phyloP scores from a whole-genome alignment of 2,329 filamentous ascomycete species.

The Aspergillus carbonarius region DNA sequence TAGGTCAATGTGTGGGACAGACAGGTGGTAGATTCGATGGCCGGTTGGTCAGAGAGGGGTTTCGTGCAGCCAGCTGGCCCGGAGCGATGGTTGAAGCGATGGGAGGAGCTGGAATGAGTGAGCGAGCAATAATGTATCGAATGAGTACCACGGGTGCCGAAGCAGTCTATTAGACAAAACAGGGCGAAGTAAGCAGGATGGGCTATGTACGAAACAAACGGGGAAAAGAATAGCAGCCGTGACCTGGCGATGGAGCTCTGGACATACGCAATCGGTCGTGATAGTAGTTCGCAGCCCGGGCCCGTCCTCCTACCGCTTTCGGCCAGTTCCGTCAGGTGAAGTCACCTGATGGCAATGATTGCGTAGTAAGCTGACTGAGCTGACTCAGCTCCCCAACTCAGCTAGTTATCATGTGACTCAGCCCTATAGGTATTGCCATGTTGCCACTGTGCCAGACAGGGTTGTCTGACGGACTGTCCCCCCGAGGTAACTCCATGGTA shows the following conservation, averaged over 20 bases:
- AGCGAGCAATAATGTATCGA: neutral
- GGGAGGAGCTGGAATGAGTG: neutral
- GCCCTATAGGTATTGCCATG: constrained; percentile 11
- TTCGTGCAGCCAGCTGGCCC: neutral
- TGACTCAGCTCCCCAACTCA: constrained; percentile 7
- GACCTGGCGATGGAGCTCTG: neutral
- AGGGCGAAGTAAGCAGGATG: neutral
- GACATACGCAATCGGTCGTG: neutral
- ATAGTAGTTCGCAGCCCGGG: constrained; percentile 2
- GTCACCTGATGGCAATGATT: constrained; percentile 2
- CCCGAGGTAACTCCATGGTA: neutral
- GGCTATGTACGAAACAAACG: neutral
- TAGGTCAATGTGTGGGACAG: neutral
- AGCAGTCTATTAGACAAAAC: neutral
- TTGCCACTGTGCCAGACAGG: too few species aligned
- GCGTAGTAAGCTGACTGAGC: neutral
- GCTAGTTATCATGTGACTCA: constrained; percentile 16
- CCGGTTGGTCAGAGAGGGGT: neutral
- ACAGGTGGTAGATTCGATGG: neutral
- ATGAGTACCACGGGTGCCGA: neutral
- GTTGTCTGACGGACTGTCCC: neutral
- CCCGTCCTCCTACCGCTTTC: constrained; percentile 10
- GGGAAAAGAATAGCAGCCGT: neutral
- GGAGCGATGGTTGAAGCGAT: neutral
- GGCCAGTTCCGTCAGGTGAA: constrained; percentile 10